Conservation (phyloP, 129 eudicot genomes). For the Pittosporum tobira region DNA sequence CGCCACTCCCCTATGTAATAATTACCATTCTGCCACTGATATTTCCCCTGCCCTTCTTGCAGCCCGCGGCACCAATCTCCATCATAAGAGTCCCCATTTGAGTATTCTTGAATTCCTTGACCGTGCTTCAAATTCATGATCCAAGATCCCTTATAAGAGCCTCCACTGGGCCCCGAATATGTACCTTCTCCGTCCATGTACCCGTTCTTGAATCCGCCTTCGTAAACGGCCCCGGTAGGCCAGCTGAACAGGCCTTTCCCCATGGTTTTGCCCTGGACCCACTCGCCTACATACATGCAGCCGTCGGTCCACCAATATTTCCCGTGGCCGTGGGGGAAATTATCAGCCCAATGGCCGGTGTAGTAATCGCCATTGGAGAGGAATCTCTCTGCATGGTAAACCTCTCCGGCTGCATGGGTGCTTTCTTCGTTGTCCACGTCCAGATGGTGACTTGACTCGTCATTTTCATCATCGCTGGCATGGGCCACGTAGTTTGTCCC, state of each 20-base stretch:
- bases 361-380: slow-evolving; percentile 67
- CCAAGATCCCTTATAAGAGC: slow-evolving; percentile 46
- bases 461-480: slow-evolving; percentile 27
- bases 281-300: slow-evolving; percentile 58
- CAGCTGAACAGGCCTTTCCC: slow-evolving; percentile 59
- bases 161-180: slow-evolving; percentile 42
- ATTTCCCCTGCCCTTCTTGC: slow-evolving; percentile 59
- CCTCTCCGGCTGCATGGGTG: slow-evolving; percentile 26
- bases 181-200: slow-evolving; percentile 72
- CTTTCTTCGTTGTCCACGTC: no score
- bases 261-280: slow-evolving; percentile 54
- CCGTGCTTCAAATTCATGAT: slow-evolving; percentile 66
- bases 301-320: slow-evolving; percentile 77
- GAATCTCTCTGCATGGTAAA: slow-evolving; percentile 38
- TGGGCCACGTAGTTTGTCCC: slow-evolving; percentile 34
- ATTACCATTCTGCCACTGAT: slow-evolving; percentile 53
- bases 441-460: slow-evolving; percentile 9
- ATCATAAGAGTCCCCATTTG: slow-evolving; percentile 49
- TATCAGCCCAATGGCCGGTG: slow-evolving; percentile 52
- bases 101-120: slow-evolving; percentile 31
- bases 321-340: slow-evolving; percentile 54
- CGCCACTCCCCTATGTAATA: slow-evolving; percentile 47
- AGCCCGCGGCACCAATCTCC: slow-evolving; percentile 61
- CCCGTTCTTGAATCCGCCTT: slow-evolving; percentile 61
- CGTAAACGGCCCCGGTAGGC: slow-evolving; percentile 62